Evolutionary conservation across 1,284 basidiomycete species (phyloP), one percentile per base, ranked within the genome.

Genomic region (Papiliotrema terrestris): DNA sequence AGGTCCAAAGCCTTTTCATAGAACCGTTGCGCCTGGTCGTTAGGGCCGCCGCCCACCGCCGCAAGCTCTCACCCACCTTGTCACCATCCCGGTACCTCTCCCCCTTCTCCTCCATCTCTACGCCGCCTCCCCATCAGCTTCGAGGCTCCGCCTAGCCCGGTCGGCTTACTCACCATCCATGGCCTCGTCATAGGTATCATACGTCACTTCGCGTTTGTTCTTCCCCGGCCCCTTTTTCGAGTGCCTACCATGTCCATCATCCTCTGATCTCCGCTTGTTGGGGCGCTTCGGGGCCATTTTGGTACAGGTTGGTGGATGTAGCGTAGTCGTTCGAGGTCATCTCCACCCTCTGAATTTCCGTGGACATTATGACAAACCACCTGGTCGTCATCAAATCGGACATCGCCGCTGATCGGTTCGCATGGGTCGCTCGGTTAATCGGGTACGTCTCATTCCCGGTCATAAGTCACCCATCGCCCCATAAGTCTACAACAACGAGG

Each of bases 31-130:
- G 75, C 69, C 74, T 76, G 49, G 2, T 8, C 14, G 19, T 9
- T 38, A 47, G 23, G 2, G 23, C 36, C n/a, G 17, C 32, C 29
- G 25, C 17, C 41, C 8, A 42, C 20, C 15, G 11, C 2, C 14
- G 15, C 1, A 25, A 37, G 13, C 39, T 4, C 1, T n/a, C 42
- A 50, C 70, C 42, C 49, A 71, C 72, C 65, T 75, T 75, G 51
- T 77, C 75, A n/a, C 76, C 75, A 58, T 71, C 68, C 9, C 66
- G 51, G 55, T 75, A 78, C 37, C 76, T 60, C 57, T 78, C 77
- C 8, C 75, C 77, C 63, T 76, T 75, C 62, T 78, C 77, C 56
- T 78, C 77, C 55, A 67, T 66, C 38, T 72, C 67, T 42, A 78
- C 69, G n/a, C 70, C 77, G 23, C 71, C 71, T 66, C 42, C 13